Base-by-base conservation (phyloP, 2,329 filamentous ascomycete species). In the Calonectria pteridis region DNA sequence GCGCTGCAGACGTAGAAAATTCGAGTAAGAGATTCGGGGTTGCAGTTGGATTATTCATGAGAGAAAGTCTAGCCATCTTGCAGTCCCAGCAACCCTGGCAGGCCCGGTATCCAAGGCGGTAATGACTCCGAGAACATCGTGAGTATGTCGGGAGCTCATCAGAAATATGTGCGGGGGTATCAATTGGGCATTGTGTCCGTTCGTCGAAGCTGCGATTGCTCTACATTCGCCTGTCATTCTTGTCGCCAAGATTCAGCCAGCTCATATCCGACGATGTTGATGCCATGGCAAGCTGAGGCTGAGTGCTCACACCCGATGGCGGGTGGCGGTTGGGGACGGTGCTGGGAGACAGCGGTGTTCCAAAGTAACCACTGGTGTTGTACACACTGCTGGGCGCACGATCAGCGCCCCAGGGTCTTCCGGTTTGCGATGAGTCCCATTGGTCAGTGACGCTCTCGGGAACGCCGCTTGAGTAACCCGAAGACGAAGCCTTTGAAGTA, bases 181-280 rank as follows among this genome's bases (percentile, higher is more conserved):
- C 73, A 66, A 59, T 77, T 75, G 51, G 72, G 63, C 72, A 72
- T 80, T 69, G 73, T 68, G 71, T 69, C 50, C 63, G 67, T 72
- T 79, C 72, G 70, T 76, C 50, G 73, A 73, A 70, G 72, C 58
- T 74, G 66, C 51, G 69, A 63, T 66, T 69, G 68, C 66, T 74
- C 75, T 73, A 83, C 66, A 77, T 73, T 73, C 79, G 81, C 46
- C 83, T 81, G 46, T 89, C 89, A 59, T 91, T 92, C 23, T 82
- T 82, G 51, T 89, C 89, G 63, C 92, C 92, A n/a, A 95, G 87
- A 80, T 95, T 95, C 76, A 96, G 85, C 94, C 94, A 96, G 84
- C 93, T 94, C 93, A 95, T 94, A 82, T 95, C 94, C 65, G 88
- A 89, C 16, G 89, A 88, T 9, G 86, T 86, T 31, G 87, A 82